Evolutionary conservation across 768 basidiomycete genomes (phyloP), one percentile per base, ranked within the genome.

Genomic region (Coprinellus micaceus): DNA sequence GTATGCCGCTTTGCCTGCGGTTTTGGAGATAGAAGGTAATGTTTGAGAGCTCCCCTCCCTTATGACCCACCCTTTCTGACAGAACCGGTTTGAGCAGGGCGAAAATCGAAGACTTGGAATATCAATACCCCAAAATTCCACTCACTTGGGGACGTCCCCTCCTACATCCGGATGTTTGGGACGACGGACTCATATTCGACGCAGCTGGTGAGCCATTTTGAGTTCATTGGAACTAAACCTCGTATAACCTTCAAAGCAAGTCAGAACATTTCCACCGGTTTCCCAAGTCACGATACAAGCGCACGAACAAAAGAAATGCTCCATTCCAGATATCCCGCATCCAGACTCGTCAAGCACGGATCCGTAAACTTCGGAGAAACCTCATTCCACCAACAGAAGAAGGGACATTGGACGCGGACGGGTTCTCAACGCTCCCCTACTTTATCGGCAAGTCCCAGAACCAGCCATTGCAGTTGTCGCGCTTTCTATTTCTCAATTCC

Each of bases 151-250:
- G 54, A 55, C 15, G 45, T 37, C 9, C 3, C 37, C 21, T 45
- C 44, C 12, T 36, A 33, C 19, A 55, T 55, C 37, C 2, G 30
- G 30, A 19, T 2, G 19, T 55, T 48, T 39, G 54, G 54, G 7
- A 47, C 44, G 2, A 55, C 54, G 4, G 30, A 55, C 45, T 55
- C 54, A 4, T 40, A 6, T 46, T 58, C 44, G 67, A 67, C 62
- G 60, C 21, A 43, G 63, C 74, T 28, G 77, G 61, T 78, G 54
- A 24, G 67, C 60, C 19, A 12, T 10, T 37, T 22, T 33, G 26
- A 24, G 13, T 6, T 21, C 29, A 36, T 51, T 26, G 22, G 7
- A n/a, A n/a, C n/a, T n/a, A n/a, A n/a, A n/a, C n/a, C n/a, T n/a
- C n/a, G n/a, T n/a, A n/a, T n/a, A n/a, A n/a, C n/a, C n/a, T n/a